phyloP scores from a whole-genome alignment of 768 basidiomycete genomes.

The Boletus pseudopeckii region DNA sequence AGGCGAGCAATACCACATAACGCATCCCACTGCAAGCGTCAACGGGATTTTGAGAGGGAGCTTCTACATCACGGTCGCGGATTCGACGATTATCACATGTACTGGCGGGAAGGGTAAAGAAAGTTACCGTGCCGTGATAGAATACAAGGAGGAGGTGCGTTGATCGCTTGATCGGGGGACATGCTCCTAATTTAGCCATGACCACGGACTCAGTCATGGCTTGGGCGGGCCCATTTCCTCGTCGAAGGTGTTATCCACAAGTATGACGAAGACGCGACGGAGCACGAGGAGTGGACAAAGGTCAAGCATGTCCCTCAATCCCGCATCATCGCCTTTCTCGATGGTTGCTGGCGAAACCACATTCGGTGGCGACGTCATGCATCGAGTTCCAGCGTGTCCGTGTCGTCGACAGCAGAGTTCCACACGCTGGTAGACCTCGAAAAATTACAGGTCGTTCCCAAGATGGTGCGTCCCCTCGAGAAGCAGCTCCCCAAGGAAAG shows the following conservation, averaged over 20 bases:
- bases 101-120: constrained; percentile 58
- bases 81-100: constrained; percentile 80
- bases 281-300: constrained; percentile 72
- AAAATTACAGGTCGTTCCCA: constrained; percentile 68
- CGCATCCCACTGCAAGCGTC: constrained; percentile 85
- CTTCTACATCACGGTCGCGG: constrained; percentile 86
- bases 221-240: constrained; percentile 81
- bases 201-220: constrained; percentile 61
- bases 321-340: constrained; percentile 74
- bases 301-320: constrained; percentile 87
- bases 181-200: not conserved
- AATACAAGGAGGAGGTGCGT: constrained; percentile 94
- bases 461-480: constrained; percentile 77
- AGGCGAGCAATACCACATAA: constrained; percentile 83
- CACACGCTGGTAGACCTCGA: constrained; percentile 74
- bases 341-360: constrained; percentile 83
- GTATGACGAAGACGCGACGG: constrained; percentile 60
- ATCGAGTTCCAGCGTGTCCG: constrained; percentile 46
- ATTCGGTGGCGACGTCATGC: constrained; percentile 74
- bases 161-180: not conserved
- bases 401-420: constrained; percentile 48
- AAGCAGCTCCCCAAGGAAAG: constrained; percentile 81
- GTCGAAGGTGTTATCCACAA: constrained; percentile 88
- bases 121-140: constrained; percentile 77
- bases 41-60: constrained; percentile 90